These are phyloP conservation scores for Aspergillus leporis DNA, from an alignment of 495 filamentous ascomycete species.

Conservation along the genomic window DNA sequence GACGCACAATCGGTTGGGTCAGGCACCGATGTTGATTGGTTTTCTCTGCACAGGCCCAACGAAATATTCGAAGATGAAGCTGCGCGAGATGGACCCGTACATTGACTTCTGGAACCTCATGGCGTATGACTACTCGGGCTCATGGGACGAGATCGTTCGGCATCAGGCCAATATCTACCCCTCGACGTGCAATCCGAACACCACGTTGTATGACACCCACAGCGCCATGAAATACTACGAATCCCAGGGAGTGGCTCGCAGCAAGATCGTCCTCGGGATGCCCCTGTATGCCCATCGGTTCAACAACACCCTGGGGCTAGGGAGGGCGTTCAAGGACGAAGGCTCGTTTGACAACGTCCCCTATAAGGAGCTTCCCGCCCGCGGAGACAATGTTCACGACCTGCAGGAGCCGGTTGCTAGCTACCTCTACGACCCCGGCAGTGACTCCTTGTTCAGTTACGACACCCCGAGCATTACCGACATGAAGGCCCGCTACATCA, in stretches of 20 bases:
- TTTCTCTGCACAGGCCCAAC: slow-evolving; percentile 36
- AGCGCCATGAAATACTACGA: slow-evolving; percentile 65
- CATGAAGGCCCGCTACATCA: slow-evolving; percentile 14
- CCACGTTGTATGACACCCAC: slow-evolving; percentile 71
- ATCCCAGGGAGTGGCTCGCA: slow-evolving; percentile 54
- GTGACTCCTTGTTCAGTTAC: slow-evolving; percentile 13
- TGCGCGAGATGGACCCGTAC: slow-evolving; percentile 63
- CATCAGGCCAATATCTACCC: slow-evolving; percentile 75
- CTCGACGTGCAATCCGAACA: slow-evolving; percentile 48
- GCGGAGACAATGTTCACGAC: no score
- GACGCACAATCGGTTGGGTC: neutral
- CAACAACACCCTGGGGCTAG: slow-evolving; percentile 40
- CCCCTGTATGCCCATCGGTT: slow-evolving; percentile 84
- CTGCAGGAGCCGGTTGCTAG: slow-evolving; percentile 16
- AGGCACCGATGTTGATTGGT: slow-evolving; percentile 22
- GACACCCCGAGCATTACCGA: slow-evolving; percentile 11
- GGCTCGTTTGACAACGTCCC: no score
- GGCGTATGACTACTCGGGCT: slow-evolving; percentile 71
- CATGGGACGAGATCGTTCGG: slow-evolving; percentile 67
- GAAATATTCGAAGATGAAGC: slow-evolving; percentile 43
- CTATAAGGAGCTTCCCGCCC: no score
- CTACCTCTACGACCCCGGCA: slow-evolving; percentile 11
- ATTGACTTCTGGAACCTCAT: no score
- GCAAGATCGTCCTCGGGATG: slow-evolving; percentile 80
- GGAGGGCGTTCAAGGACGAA: no score